Conservation (phyloP, 2,329 filamentous ascomycete species). For the Geosmithia flava region DNA sequence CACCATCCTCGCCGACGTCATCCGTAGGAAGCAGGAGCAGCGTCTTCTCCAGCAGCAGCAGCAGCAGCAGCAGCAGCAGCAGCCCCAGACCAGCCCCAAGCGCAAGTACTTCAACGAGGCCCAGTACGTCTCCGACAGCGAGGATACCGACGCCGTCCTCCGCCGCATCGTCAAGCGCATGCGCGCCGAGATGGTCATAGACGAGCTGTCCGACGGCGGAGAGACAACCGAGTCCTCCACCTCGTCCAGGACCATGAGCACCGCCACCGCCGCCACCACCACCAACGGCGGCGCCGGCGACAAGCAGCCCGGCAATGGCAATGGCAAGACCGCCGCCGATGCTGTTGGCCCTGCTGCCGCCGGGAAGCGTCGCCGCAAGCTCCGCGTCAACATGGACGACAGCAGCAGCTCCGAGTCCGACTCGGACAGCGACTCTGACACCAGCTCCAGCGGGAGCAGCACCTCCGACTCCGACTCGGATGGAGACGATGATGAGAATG, state of each 20-base stretch:
- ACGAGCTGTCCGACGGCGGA: constrained; percentile 38
- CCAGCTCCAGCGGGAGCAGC: constrained; percentile 22
- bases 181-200: constrained; percentile 45
- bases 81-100: constrained; percentile 19
- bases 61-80: background rate
- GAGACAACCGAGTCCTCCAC: constrained; percentile 21
- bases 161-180: constrained; percentile 48
- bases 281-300: constrained; percentile 20
- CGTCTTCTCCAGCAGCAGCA: background rate
- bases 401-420: constrained; percentile 25
- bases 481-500: constrained; percentile 5
- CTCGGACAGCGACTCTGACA: constrained; percentile 17
- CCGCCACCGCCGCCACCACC: constrained; percentile 10
- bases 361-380: constrained; percentile 39
- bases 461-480: constrained; percentile 20
- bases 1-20: constrained; percentile 37
- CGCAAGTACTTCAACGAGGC: constrained; percentile 41
- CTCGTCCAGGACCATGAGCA: constrained; percentile 14
- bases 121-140: constrained; percentile 34
- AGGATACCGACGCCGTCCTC: constrained; percentile 36
- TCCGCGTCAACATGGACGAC: constrained; percentile 31
- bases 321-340: constrained; percentile 27
- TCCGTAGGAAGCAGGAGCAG: constrained; percentile 20
- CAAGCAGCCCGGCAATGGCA: constrained; percentile 13
- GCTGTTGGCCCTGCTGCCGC: too few species aligned